Conservation (phyloP, 352 stramenopile species). For the Phytophthora chlamydospora region DNA sequence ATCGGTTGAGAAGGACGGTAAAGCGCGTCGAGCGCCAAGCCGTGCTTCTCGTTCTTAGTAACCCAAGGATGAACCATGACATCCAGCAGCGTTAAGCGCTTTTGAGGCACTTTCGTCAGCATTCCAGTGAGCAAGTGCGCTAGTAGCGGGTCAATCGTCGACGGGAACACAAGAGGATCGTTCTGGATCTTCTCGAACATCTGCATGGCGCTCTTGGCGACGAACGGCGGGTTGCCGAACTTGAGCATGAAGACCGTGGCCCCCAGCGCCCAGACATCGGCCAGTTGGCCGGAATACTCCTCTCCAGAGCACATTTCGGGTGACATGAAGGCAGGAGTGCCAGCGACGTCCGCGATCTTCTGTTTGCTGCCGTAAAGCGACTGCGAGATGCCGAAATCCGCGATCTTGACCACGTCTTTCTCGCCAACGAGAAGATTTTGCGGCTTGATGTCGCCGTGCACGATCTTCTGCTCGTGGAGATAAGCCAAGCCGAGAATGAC, state of each 20-base stretch:
- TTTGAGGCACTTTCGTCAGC: constrained; percentile 63
- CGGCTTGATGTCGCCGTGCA: constrained; percentile 89
- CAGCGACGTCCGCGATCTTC: constrained; percentile 78
- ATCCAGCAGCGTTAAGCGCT: constrained; percentile 65
- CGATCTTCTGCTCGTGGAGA: constrained; percentile 85
- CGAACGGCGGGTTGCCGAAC: constrained; percentile 89
- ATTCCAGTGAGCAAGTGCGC: constrained; percentile 68
- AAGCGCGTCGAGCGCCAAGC: constrained; percentile 19
- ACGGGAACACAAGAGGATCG: constrained; percentile 70
- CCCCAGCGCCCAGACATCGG: constrained; percentile 92
- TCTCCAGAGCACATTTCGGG: constrained; percentile 91
- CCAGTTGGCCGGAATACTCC: constrained; percentile 86
- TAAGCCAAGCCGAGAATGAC: constrained; percentile 90
- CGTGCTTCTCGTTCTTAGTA: constrained; percentile 65
- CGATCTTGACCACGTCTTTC: constrained; percentile 92
- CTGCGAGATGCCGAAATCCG: constrained; percentile 91
- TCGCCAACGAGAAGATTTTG: constrained; percentile 90
- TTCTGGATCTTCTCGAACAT: constrained; percentile 91
- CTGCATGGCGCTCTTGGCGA: constrained; percentile 87
- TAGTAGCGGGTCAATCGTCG: constrained; percentile 54
- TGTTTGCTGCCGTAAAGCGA: constrained; percentile 84
- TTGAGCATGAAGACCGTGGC: constrained; percentile 91
- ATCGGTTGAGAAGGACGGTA: constrained; percentile 46
- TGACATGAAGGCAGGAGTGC: constrained; percentile 93
- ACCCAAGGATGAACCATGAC: constrained; percentile 84